These are phyloP conservation scores for Pyrus hybrid DNA, from an alignment of 331 rosid genomes.

Conservation along the genomic window DNA sequence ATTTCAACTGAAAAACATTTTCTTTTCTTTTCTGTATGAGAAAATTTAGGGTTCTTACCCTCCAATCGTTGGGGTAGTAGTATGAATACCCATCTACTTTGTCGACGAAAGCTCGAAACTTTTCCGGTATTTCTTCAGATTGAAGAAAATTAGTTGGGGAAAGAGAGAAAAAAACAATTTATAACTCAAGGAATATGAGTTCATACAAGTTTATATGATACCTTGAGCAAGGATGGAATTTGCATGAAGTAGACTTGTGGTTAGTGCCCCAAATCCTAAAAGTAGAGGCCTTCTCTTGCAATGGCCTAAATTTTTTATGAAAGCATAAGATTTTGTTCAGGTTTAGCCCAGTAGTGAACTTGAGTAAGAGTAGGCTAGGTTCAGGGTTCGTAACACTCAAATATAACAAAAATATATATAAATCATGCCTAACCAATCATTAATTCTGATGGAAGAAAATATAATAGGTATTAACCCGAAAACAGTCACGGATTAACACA, in stretches of 20 bases:
- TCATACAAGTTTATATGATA: slow-evolving; percentile 9
- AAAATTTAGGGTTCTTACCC: slow-evolving; percentile 36
- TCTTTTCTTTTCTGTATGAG: not conserved
- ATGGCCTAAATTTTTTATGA: slow-evolving; percentile 34
- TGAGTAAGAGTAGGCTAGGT: too few relatives aligned
- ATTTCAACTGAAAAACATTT: not conserved
- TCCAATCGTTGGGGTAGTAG: slow-evolving; percentile 86
- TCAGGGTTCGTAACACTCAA: too few relatives aligned
- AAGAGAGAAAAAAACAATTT: not conserved
- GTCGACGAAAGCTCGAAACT: slow-evolving; percentile 75
- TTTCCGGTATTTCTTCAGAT: slow-evolving; percentile 54
- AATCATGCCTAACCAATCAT: too few relatives aligned
- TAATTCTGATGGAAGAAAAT: too few relatives aligned
- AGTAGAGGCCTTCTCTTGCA: slow-evolving; percentile 66
- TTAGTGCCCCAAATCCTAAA: slow-evolving; percentile 66
- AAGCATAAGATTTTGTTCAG: not conserved
- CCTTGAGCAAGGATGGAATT: slow-evolving; percentile 70
- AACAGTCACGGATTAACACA: not conserved
- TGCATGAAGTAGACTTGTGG: slow-evolving; percentile 43
- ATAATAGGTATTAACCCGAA: too few relatives aligned
- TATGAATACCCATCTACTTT: slow-evolving; percentile 75
- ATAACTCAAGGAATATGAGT: not conserved
- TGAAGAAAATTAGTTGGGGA: not conserved
- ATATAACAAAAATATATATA: too few relatives aligned
- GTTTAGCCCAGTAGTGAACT: too few relatives aligned